Conservation (phyloP, 2,329 filamentous ascomycete genomes). For the Hypoxylon sp. region DNA sequence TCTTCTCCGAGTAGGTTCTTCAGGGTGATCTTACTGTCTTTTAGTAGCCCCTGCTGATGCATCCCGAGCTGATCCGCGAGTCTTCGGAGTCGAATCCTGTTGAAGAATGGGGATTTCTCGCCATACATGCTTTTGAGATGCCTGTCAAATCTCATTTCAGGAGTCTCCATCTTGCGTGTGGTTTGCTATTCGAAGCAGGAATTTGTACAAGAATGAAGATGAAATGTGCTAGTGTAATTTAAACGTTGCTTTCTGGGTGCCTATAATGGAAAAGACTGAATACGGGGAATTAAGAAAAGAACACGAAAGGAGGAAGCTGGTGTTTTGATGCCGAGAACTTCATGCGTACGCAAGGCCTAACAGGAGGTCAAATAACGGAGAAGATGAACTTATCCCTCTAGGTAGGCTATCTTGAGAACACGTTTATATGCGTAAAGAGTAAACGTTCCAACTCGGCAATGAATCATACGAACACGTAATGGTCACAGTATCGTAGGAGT, state of each 20-base stretch:
- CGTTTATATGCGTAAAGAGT: neutral
- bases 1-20: constrained; percentile 19
- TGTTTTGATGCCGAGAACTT: neutral
- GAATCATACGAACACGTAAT: constrained; percentile 5
- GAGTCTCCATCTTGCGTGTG: neutral
- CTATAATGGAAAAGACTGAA: neutral
- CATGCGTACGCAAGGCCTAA: neutral
- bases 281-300: neutral
- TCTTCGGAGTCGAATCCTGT: constrained; percentile 1
- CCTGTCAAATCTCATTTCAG: neutral
- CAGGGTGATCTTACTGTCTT: neutral
- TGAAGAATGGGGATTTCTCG: constrained; percentile 5
- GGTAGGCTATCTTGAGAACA: neutral
- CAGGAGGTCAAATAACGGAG: neutral
- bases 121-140: constrained; percentile 13
- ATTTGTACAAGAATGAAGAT: neutral
- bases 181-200: neutral
- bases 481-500: neutral
- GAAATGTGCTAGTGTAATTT: neutral
- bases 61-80: constrained; percentile 9
- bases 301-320: neutral
- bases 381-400: no score
- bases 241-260: neutral
- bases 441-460: constrained; percentile 2
- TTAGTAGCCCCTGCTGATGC: neutral